Evolutionary conservation across 805 yeast species (phyloP), one percentile per base, ranked within the genome.

Genomic region (Ogataea naganishii): DNA sequence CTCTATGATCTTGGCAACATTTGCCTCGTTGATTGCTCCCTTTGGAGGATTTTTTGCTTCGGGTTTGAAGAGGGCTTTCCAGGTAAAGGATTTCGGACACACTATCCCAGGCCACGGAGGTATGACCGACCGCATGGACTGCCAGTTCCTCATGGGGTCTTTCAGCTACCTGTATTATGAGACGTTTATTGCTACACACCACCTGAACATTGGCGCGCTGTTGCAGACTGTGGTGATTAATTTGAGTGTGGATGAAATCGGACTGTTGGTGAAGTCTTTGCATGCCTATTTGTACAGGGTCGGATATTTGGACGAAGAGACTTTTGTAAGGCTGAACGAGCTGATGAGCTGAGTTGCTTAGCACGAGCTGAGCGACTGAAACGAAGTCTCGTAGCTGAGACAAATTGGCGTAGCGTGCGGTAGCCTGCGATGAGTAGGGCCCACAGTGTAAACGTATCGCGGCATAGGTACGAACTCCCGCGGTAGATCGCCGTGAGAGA

Each of bases 101-200:
- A 89, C 97, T 7, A 92, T 92, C 43, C 98, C 98, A 11, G 98
- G 98, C 19, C 98, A 92, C 52, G 98, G 98, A 39, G 98, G 98
- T 43, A 79, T 92, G 42, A 88, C 96, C 16, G 98, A 92, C 54
- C 73, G 98, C 60, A 79, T 92, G 64, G 98, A 92, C 60, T 92
- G 98, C 60, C 97, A 92, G 60, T 92, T 89, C 52, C 64, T 92
- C 44, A 92, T 92, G 97, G 98, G 98, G 9, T 83, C 94, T 23
- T 92, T 92, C 52, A 72, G 92, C 20, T 88, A 86, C 51, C 65
- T 92, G 41, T 92, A 92, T 60, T 88, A 79, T 57, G 96, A 89
- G 56, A 84, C 96, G 3, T 92, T 92, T 53, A 72, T 92, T 41
- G 76, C 89, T 21, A 71, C 74, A 24, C 72, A 74, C 39, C 75